These are phyloP conservation scores for Lentinula sp. DNA, from an alignment of 768 basidiomycete species.

Conservation along the genomic window DNA sequence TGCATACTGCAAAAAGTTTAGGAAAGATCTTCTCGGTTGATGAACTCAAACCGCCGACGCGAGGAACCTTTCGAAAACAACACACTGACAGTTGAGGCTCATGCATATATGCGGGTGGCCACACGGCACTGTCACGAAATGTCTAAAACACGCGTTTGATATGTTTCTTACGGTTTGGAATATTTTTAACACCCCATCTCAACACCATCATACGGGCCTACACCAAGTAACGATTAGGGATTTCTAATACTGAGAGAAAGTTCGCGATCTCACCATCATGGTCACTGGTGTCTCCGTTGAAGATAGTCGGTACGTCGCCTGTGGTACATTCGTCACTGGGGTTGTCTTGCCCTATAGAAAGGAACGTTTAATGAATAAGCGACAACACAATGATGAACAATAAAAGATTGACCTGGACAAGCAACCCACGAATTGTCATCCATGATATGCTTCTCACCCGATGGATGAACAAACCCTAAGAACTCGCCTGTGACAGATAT, in stretches of 20 bases:
- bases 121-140: too few relatives aligned
- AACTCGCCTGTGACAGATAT: background rate
- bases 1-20: too few relatives aligned
- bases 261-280: conserved; percentile 34
- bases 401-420: conserved; percentile 39
- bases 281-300: conserved; percentile 32
- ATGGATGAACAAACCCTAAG: conserved; percentile 16
- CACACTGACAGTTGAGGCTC: too few relatives aligned
- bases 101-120: too few relatives aligned
- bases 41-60: too few relatives aligned
- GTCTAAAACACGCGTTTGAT: too few relatives aligned
- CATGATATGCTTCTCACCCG: conserved; percentile 24
- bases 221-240: background rate
- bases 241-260: too few relatives aligned
- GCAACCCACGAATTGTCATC: conserved; percentile 40
- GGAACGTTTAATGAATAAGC: background rate
- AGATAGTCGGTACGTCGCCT: conserved; percentile 48
- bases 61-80: too few relatives aligned
- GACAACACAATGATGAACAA: background rate
- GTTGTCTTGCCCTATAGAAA: conserved; percentile 52
- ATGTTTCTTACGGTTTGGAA: background rate
- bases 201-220: conserved; percentile 7
- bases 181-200: conserved; percentile 7
- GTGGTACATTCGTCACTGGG: conserved; percentile 40
- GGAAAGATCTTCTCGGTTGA: too few relatives aligned